Evolutionary conservation across 2,329 filamentous ascomycete genomes (phyloP), one percentile per base, ranked within the genome.

Genomic region (Cercospora brassicicola): DNA sequence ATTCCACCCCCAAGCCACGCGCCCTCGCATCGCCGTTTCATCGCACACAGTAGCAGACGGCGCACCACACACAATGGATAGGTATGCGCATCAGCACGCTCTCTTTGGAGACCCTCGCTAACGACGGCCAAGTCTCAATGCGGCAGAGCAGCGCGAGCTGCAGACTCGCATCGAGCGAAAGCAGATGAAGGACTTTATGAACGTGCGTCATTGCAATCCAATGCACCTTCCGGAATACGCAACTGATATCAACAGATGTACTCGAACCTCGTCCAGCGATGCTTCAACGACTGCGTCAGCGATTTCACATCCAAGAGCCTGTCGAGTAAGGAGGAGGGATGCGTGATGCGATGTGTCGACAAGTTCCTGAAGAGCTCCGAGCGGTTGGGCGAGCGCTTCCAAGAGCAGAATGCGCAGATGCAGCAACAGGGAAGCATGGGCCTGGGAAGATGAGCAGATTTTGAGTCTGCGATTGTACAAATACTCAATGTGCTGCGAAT

Each of bases 141-240:
- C 86, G 76, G 81, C 88, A 76, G 94, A 98, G 86, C 92, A 96
- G 85, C 91, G 92, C 84, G 92, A 95, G 86, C 91, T 99, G 79
- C 91, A 96, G 83, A 84, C 88, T 83, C 93, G 95, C 82, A 94
- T 99, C 88, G 93, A 98, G 85, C 91, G 92, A 84, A 96, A 95
- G 84, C 95, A 99, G 84, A 92, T 99, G 87, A 97, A 97, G 85
- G 94, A 98, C 80, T 98, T 99, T 80, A 97, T 98, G 90, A 91
- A 89, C 77, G 95, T 98, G 87, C 76, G 92, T 86, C 66, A 42
- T 48, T 2, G 8, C 13, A 56, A 15, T 26, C 5, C 13, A 3
- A 36, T 20, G 4, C 31, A 59, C 11, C 20, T 13, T 13, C n/a
- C 23, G 18, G 28, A 15, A 28, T 48, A 48, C 18, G 53, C n/a